Conservation (phyloP, 2,329 filamentous ascomycete genomes). For the Triangularia verruculosa region DNA sequence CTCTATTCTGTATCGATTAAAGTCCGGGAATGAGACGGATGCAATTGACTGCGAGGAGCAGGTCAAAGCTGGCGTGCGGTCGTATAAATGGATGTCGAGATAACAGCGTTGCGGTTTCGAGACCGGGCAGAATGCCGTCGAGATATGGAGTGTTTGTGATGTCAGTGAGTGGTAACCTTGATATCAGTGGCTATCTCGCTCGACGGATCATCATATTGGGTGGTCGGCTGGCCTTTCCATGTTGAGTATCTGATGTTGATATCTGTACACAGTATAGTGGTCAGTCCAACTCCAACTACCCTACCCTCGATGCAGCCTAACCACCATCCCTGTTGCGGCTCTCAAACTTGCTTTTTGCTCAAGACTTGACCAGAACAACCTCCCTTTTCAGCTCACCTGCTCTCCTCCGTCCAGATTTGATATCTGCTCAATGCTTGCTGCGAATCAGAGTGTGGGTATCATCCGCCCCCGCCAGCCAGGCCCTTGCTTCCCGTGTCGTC, state of each 20-base stretch:
- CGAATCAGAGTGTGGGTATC: slow-evolving; percentile 18
- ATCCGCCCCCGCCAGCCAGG: slow-evolving; percentile 14
- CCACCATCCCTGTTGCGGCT: background rate
- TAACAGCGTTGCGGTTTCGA: background rate
- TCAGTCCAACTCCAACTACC: background rate
- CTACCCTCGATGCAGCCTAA: background rate
- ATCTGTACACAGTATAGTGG: no score
- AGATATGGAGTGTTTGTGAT: background rate
- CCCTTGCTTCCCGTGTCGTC: slow-evolving; percentile 8
- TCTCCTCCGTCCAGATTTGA: background rate
- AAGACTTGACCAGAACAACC: background rate
- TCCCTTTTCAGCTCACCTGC: background rate
- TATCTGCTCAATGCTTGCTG: background rate
- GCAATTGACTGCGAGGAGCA: background rate
- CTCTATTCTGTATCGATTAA: background rate
- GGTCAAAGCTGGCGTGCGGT: background rate
- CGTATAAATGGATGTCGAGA: background rate
- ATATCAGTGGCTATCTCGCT: background rate
- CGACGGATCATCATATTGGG: no score
- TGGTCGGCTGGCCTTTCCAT: no score
- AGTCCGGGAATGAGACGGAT: background rate
- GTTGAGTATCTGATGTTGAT: no score
- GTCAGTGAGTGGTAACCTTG: background rate
- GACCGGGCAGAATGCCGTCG: background rate
- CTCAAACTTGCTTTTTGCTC: background rate